Percentiles rank a stretch among this genome's conserved stretches.
Evolutionary conservation across 768 basidiomycete genomes (phyloP).

Genomic region (Tulasnella sp.): DNA sequence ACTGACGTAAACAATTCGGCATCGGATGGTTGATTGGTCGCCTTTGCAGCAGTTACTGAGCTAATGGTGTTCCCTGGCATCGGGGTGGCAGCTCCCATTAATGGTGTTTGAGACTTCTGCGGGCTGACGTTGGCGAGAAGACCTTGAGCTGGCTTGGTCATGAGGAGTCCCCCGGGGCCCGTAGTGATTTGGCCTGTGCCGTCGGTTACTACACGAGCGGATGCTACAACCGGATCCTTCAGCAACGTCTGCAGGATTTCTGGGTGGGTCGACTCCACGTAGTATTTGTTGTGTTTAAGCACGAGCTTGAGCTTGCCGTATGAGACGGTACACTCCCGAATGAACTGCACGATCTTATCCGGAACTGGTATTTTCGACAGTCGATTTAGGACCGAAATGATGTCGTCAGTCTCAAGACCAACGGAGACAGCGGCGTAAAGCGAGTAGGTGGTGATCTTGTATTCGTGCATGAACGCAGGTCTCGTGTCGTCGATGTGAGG

Average conservation of each 20-base stretch:
- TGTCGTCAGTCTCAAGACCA: constrained; percentile 94
- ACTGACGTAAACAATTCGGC: constrained; percentile 89
- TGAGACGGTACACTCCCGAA: constrained; percentile 88
- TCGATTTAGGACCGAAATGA: constrained; percentile 90
- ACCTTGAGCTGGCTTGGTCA: constrained; percentile 72
- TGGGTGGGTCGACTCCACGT: constrained; percentile 91
- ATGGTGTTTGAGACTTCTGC: constrained; percentile 52
- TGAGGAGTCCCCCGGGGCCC: constrained; percentile 5
- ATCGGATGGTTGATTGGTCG: constrained; percentile 46
- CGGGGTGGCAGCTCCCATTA: constrained; percentile 47
- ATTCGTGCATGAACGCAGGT: constrained; percentile 98
- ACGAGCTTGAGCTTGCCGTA: constrained; percentile 99
- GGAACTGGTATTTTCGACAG: constrained; percentile 93
- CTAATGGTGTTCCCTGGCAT: constrained; percentile 6
- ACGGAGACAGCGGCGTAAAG: constrained; percentile 98
- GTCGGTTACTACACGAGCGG: constrained; percentile 64
- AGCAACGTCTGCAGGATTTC: constrained; percentile 85
- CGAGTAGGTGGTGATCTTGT: constrained; percentile 96
- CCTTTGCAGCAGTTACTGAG: constrained; percentile 29
- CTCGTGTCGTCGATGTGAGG: constrained; percentile 42
- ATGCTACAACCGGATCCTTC: constrained; percentile 79
- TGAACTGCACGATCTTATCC: constrained; percentile 76
- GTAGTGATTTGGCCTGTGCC: constrained; percentile 74
- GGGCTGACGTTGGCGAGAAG: constrained; percentile 78
- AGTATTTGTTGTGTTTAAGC: constrained; percentile 96